Conservation (phyloP, 352 stramenopile genomes). For the Phytophthora pinifolia region DNA sequence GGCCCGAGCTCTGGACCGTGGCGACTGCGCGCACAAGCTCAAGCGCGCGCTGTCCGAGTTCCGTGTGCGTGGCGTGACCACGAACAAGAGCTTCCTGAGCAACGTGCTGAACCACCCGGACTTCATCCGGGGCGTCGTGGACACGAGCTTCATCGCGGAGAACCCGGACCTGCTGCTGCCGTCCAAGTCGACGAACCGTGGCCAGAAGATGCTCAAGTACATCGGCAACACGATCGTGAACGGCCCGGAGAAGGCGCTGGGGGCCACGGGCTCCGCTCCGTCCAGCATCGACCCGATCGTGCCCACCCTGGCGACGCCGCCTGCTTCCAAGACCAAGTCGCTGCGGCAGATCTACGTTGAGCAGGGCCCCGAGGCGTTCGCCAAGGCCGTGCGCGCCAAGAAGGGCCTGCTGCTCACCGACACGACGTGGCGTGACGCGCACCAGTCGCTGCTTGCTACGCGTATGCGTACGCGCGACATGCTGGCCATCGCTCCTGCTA, state of each 20-base stretch:
- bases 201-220: constrained; percentile 96
- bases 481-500: constrained; percentile 94
- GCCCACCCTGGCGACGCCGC: constrained; percentile 43
- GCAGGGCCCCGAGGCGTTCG: constrained; percentile 96
- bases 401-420: constrained; percentile 96
- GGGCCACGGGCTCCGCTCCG: constrained; percentile 88
- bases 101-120: constrained; percentile 95
- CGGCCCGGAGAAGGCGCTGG: constrained; percentile 92
- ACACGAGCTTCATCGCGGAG: constrained; percentile 96
- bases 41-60: constrained; percentile 95
- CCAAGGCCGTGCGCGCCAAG: constrained; percentile 93
- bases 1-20: constrained; percentile 87
- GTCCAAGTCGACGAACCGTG: constrained; percentile 88
- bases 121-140: constrained; percentile 93
- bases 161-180: constrained; percentile 94
- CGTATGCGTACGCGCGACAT: constrained; percentile 96
- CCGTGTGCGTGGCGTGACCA: constrained; percentile 95
- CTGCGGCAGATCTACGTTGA: constrained; percentile 93
- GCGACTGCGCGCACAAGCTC: constrained; percentile 93
- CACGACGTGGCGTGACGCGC: constrained; percentile 98
- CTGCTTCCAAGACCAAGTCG: constrained; percentile 51
- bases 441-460: constrained; percentile 97
- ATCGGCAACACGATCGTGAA: constrained; percentile 98
- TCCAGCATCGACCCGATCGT: constrained; percentile 91
- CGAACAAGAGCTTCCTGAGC: constrained; percentile 95